These are phyloP conservation scores for Nigrospora oryzae DNA, from an alignment of 2,329 filamentous ascomycete genomes.

Conservation along the genomic window DNA sequence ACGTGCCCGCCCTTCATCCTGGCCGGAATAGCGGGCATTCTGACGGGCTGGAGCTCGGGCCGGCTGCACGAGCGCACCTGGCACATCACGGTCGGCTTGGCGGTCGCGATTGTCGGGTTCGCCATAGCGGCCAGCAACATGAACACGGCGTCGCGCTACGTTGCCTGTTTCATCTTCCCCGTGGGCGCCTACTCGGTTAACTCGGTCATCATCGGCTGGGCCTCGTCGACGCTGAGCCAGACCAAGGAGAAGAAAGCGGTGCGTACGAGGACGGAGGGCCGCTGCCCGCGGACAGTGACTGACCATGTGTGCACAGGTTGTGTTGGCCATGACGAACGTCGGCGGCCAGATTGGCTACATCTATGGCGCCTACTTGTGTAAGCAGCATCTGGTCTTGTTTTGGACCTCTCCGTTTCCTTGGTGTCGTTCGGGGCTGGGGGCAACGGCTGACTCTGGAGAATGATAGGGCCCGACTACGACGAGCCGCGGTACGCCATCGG, in stretches of 20 bases:
- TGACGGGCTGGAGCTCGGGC: slow-evolving; percentile 1
- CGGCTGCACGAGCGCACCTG: slow-evolving; percentile 1
- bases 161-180: slow-evolving; percentile 31
- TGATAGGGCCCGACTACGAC: slow-evolving; percentile 27
- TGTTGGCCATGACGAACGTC: slow-evolving; percentile 39
- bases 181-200: slow-evolving; percentile 34
- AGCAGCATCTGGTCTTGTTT: too few species aligned
- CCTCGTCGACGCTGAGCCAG: slow-evolving; percentile 30
- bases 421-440: too few species aligned
- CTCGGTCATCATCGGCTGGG: slow-evolving; percentile 36
- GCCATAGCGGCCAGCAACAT: slow-evolving; percentile 20
- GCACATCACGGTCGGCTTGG: not conserved
- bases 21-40: not conserved
- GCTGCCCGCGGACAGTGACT: not conserved
- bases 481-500: slow-evolving; percentile 34
- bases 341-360: slow-evolving; percentile 38
- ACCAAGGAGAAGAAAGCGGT: slow-evolving; percentile 39
- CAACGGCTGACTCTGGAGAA: too few species aligned
- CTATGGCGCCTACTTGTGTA: slow-evolving; percentile 40
- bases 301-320: slow-evolving; percentile 11
- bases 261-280: not conserved
- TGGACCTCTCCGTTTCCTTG: too few species aligned
- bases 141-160: slow-evolving; percentile 28
- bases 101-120: slow-evolving; percentile 1
- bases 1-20: slow-evolving; percentile 1